Conservation (phyloP, 257 asterid species). For the Orobanche coerulescens region DNA sequence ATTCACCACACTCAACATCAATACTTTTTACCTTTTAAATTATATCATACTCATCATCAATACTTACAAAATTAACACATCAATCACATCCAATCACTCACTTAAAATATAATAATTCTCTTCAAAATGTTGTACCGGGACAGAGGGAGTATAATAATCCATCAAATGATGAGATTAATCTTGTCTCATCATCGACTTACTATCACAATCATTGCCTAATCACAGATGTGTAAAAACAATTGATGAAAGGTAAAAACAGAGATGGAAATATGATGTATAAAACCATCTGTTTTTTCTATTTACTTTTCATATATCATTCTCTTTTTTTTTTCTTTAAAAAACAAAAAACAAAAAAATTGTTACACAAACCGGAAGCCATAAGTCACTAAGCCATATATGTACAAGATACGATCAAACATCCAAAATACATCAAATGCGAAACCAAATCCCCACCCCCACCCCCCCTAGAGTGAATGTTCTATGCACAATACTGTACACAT, state of each 20-base stretch:
- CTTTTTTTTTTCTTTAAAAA: slow-evolving; percentile 5
- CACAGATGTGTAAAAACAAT: background rate
- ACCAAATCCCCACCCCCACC: too few species aligned
- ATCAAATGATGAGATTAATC: too few species aligned
- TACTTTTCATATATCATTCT: slow-evolving; percentile 12
- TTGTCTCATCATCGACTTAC: too few species aligned
- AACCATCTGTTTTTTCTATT: background rate
- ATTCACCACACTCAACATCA: too few species aligned
- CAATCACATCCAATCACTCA: too few species aligned
- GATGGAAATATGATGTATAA: background rate
- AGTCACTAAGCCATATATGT: slow-evolving; percentile 28
- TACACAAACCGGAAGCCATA: slow-evolving; percentile 32
- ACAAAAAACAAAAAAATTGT: slow-evolving; percentile 10
- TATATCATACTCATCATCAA: too few species aligned
- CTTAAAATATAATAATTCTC: too few species aligned
- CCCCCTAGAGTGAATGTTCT: slow-evolving; percentile 24
- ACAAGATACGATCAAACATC: slow-evolving; percentile 25
- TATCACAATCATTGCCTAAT: too few species aligned
- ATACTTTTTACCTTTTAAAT: too few species aligned
- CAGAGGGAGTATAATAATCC: too few species aligned
- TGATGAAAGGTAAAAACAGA: background rate
- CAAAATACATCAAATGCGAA: slow-evolving; percentile 21
- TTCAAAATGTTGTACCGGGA: too few species aligned
- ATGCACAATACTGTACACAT: slow-evolving; percentile 30
- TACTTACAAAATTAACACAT: too few species aligned